Conservation (phyloP, 148 eudicot genomes). For the Polygonum aviculare region DNA sequence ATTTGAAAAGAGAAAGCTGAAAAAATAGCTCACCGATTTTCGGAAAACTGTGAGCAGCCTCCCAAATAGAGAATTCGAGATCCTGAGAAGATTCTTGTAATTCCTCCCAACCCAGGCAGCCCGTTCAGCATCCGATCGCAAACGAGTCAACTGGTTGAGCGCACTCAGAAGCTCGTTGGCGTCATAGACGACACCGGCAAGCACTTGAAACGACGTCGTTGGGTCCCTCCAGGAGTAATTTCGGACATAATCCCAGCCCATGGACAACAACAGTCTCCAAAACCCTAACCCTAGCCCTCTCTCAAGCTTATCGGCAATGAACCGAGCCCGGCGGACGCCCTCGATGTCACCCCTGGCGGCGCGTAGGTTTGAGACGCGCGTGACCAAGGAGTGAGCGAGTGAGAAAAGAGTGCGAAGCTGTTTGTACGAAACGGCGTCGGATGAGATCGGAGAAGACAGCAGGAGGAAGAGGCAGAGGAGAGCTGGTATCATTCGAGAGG, state of each 20-base stretch:
- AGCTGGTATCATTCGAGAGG: slow-evolving; percentile 8
- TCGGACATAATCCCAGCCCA: slow-evolving; percentile 58
- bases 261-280: slow-evolving; percentile 28
- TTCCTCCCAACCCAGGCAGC: slow-evolving; percentile 47
- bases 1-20: neutral
- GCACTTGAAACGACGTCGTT: slow-evolving; percentile 35
- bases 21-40: slow-evolving; percentile 38
- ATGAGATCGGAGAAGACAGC: slow-evolving; percentile 16
- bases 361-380: slow-evolving; percentile 75
- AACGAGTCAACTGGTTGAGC: slow-evolving; percentile 42
- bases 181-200: slow-evolving; percentile 32
- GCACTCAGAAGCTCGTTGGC: slow-evolving; percentile 42
- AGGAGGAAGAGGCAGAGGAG: slow-evolving; percentile 20
- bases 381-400: slow-evolving; percentile 58
- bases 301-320: slow-evolving; percentile 41
- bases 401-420: slow-evolving; percentile 51
- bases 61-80: slow-evolving; percentile 31
- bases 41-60: slow-evolving; percentile 44
- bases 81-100: slow-evolving; percentile 34
- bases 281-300: slow-evolving; percentile 32
- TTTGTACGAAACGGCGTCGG: slow-evolving; percentile 18
- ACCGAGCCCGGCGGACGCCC: slow-evolving; percentile 49
- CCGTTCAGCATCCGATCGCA: slow-evolving; percentile 41
- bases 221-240: slow-evolving; percentile 59
- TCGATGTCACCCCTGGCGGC: slow-evolving; percentile 52